phyloP scores from a whole-genome alignment of 1,139 yeast species.

The Yamadazyma sp. region DNA sequence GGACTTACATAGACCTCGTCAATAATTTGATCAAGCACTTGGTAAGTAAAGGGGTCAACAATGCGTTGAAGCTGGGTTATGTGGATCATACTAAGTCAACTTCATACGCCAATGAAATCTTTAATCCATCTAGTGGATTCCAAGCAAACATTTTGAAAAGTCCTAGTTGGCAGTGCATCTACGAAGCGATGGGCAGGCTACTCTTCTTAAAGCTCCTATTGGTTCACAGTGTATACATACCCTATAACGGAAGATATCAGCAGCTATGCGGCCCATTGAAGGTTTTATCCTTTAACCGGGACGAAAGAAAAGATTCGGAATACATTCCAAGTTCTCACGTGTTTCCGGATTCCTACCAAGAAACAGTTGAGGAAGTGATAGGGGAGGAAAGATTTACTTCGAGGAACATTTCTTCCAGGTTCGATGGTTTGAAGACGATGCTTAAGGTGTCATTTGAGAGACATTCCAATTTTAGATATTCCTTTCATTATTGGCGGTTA shows the following conservation, averaged over 20 bases:
- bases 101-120: constrained; percentile 14
- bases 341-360: constrained; percentile 4
- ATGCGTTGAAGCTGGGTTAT: constrained; percentile 29
- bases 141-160: constrained; percentile 31
- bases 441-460: constrained; percentile 13
- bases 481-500: background rate
- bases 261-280: constrained; percentile 39
- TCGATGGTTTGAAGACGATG: constrained; percentile 16
- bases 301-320: background rate
- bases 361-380: constrained; percentile 13
- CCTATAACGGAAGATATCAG: constrained; percentile 15
- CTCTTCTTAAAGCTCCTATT: constrained; percentile 33
- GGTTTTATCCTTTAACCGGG: background rate
- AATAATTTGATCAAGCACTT: constrained; percentile 23
- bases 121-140: constrained; percentile 26
- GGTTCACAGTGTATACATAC: constrained; percentile 25
- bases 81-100: constrained; percentile 17
- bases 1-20: constrained; percentile 25
- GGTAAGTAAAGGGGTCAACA: constrained; percentile 17
- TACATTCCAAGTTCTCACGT: constrained; percentile 3
- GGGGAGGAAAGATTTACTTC: constrained; percentile 1
- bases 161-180: constrained; percentile 30
- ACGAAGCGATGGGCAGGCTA: constrained; percentile 26
- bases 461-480: constrained; percentile 10
- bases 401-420: constrained; percentile 23